Percentiles rank a stretch among this genome's conserved stretches.
Conservation (phyloP, 345 rosid species). For the Trapa bicornis region DNA sequence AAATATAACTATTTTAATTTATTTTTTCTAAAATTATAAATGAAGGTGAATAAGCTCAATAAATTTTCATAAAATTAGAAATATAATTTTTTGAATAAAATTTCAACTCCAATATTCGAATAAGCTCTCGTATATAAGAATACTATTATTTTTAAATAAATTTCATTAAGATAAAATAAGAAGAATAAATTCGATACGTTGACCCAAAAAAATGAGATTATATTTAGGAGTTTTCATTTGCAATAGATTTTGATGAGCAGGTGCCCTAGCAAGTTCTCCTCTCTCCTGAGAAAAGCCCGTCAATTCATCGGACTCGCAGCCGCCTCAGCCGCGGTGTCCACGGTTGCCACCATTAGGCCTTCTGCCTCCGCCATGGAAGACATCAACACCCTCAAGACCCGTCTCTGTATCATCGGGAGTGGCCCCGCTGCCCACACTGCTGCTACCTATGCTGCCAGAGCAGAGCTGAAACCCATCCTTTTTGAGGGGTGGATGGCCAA, state of each 20-base stretch:
- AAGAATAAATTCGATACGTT: no score
- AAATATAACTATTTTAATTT: no score
- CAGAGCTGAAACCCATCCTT: constrained; percentile 82
- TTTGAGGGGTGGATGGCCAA: constrained; percentile 99
- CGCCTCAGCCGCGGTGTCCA: constrained; percentile 5
- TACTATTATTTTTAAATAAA: no score
- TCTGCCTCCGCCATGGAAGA: constrained; percentile 31
- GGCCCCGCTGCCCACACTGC: constrained; percentile 99
- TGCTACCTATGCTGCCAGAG: constrained; percentile 88
- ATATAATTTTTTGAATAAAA: no score
- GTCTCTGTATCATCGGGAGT: constrained; percentile 83
- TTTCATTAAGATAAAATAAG: no score
- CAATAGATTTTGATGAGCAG: constrained; percentile 3
- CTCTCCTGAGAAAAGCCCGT: constrained; percentile 3
- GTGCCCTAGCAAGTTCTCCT: constrained; percentile 8
- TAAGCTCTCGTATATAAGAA: no score
- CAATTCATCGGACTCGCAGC: constrained; percentile 18
- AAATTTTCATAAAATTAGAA: no score
- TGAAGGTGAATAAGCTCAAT: no score
- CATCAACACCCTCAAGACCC: constrained; percentile 33
- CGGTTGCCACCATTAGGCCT: constrained; percentile 9
- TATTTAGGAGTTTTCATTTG: background rate
- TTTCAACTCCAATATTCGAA: no score
- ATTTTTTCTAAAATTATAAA: no score
- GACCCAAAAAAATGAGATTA: no score